Percentiles rank a stretch among this genome's conserved stretches.
Conservation (phyloP, 176 grass and related monocot genomes). For the Lolium perenne region DNA sequence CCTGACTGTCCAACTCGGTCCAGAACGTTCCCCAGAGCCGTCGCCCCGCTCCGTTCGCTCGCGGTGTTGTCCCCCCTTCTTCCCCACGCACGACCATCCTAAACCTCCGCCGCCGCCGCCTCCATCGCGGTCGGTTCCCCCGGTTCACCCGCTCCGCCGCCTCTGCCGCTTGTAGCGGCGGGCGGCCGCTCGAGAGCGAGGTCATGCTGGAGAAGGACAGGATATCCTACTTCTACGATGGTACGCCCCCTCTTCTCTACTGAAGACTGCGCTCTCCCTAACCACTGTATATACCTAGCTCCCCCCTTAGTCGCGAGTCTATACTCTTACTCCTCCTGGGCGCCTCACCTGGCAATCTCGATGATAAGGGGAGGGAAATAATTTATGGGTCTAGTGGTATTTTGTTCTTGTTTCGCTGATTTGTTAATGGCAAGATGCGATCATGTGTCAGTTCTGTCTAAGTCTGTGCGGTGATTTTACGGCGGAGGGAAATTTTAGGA, state of each 20-base stretch:
- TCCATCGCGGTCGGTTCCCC: not conserved
- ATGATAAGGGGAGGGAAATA: not conserved
- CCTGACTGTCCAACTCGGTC: not conserved
- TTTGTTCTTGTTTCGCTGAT: conserved; percentile 15
- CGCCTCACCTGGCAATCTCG: not conserved
- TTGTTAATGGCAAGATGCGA: not conserved
- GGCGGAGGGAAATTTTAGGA: not conserved
- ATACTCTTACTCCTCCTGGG: not conserved
- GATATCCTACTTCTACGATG: conserved; percentile 98
- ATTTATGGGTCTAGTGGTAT: not conserved
- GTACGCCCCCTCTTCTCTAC: conserved; percentile 45
- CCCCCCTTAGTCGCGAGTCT: not conserved
- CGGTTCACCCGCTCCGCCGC: not conserved
- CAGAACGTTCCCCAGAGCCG: not conserved
- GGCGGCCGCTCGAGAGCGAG: not conserved
- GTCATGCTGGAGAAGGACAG: conserved; percentile 82
- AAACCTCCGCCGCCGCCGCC: not conserved
- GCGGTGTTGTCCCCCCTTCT: conserved; percentile 11
- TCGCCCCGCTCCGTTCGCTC: not conserved
- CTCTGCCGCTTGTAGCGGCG: not conserved
- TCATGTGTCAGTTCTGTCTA: not conserved
- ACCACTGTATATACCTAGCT: conserved; percentile 11
- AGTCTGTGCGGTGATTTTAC: not conserved
- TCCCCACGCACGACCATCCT: not conserved
- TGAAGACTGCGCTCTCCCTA: not conserved